These are phyloP conservation scores for Suhomyces panamericanus DNA, from an alignment of 1,139 yeast species.

Conservation along the genomic window DNA sequence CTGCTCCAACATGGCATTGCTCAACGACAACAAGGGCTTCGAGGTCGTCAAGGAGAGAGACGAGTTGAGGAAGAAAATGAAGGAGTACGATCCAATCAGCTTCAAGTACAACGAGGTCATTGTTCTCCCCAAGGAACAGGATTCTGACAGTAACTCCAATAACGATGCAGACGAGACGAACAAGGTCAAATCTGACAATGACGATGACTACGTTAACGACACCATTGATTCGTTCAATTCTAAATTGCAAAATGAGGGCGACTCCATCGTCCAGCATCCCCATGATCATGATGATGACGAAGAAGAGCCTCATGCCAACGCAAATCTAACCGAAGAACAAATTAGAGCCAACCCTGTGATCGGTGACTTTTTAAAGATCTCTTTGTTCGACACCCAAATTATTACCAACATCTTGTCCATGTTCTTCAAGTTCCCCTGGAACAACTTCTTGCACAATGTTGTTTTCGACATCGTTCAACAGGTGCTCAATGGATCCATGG, in stretches of 20 bases:
- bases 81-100: constrained; percentile 46
- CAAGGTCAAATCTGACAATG: constrained; percentile 14
- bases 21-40: constrained; percentile 84
- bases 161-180: constrained; percentile 9
- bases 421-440: constrained; percentile 96
- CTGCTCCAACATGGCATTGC: constrained; percentile 93
- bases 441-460: constrained; percentile 93
- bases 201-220: constrained; percentile 37
- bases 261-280: constrained; percentile 26
- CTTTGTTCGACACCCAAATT: constrained; percentile 79
- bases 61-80: constrained; percentile 55
- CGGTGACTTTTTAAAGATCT: constrained; percentile 86
- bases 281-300: constrained; percentile 33
- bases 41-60: constrained; percentile 77
- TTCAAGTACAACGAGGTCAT: constrained; percentile 51
- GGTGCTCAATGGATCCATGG: constrained; percentile 93
- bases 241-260: constrained; percentile 26
- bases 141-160: constrained; percentile 17
- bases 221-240: constrained; percentile 51
- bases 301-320: constrained; percentile 52
- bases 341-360: constrained; percentile 75
- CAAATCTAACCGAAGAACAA: constrained; percentile 56
- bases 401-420: constrained; percentile 73
- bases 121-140: constrained; percentile 30
- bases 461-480: constrained; percentile 98